Conservation (phyloP, 169 alveolate species). For the Babesia bigemina region DNA sequence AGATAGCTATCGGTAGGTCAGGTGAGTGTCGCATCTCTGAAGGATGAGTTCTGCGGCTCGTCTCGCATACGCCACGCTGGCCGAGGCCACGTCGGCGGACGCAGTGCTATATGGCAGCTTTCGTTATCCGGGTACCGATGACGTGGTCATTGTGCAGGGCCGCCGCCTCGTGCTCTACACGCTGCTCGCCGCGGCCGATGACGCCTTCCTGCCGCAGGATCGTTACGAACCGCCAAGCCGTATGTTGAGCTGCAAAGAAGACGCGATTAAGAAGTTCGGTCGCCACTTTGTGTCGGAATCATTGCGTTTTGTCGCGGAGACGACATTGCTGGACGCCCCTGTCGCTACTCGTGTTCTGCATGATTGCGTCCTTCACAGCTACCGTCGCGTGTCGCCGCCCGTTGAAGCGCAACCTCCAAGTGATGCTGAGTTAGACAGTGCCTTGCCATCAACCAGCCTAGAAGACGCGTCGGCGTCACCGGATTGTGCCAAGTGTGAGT, state of each 20-base stretch:
- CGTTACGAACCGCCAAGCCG: background rate
- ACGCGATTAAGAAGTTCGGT: background rate
- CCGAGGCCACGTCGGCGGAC: conserved; percentile 50
- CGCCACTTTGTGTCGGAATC: background rate
- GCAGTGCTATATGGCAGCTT: conserved; percentile 37
- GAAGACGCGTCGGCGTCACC: background rate
- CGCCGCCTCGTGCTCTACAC: conserved; percentile 39
- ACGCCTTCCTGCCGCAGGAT: conserved; percentile 6
- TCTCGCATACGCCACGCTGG: conserved; percentile 44
- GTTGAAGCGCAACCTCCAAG: background rate
- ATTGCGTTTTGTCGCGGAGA: conserved; percentile 22
- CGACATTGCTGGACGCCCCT: conserved; percentile 31
- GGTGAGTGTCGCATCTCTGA: background rate
- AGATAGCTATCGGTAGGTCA: no score
- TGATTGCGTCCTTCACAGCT: conserved; percentile 34
- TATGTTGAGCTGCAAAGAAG: background rate
- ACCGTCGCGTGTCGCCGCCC: background rate
- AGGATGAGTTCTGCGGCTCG: conserved; percentile 5
- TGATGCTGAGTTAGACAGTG: background rate
- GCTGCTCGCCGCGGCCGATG: conserved; percentile 11
- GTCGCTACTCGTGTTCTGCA: conserved; percentile 5
- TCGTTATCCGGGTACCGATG: conserved; percentile 45
- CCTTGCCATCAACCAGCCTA: background rate
- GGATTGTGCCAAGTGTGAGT: background rate
- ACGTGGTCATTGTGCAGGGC: conserved; percentile 52